Evolutionary conservation across 139 green algal species (phyloP), one percentile per base, ranked within the genome.

Genomic region (Closterium sp.): DNA sequence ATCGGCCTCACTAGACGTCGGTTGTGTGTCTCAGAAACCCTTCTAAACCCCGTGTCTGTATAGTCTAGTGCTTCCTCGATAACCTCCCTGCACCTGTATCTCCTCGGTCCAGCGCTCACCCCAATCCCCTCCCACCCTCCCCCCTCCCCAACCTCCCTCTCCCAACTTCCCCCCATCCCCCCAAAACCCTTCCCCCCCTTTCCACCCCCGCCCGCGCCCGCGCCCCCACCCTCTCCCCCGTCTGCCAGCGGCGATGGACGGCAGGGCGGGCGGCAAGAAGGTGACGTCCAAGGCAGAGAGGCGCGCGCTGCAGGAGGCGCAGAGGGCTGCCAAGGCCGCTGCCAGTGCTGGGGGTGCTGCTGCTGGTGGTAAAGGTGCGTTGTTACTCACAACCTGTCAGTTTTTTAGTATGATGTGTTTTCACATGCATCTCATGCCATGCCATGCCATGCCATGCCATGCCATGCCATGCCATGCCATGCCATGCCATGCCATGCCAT

Each of bases 251-350:
- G 55, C 25, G 55, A 76, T 76, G 55, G 43, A 66, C 43, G 43
- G 43, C 12, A 66, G 43, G 43, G 55, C 55, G 55, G 55, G 55
- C 0, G 55, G 55, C 55, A 93, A 93, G 91, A n/a, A 90, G 34
- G 9, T 96, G 81, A 95, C 96, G 91, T 97, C 94, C 1, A 96
- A 96, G 84, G 96, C 97, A 32, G 97, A 98, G 95, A 95, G 90
- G 87, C 64, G 87, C 35, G 90, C 87, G 10, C 32, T 92, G 87
- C 90, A 93, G 87, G 90, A 93, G 97, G 34, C 91, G 96, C 1
- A 97, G 96, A 3, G 89, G 97, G 88, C 97, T 97, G 94, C 97
- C 97, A 92, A 96, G 92, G 85, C 95, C 97, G 92, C 94, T 95
- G 4, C 96, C 96, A 8, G 95, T 96, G 30, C 97, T 98, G 92